These are phyloP conservation scores for Phytophthora aleatoria DNA, from an alignment of 352 stramenopile genomes.

Conservation along the genomic window DNA sequence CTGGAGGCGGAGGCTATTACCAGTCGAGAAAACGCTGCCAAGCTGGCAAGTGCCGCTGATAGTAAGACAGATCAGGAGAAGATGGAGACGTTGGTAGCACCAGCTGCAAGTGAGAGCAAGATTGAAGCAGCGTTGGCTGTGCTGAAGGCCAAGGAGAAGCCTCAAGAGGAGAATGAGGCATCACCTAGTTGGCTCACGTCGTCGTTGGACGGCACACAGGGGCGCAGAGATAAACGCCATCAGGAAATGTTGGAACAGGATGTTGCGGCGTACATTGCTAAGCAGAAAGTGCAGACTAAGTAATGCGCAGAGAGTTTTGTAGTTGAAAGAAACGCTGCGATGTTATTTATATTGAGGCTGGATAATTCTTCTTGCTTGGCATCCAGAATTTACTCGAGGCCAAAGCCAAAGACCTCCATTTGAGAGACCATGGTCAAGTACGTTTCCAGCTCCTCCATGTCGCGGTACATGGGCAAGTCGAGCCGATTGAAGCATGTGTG, in stretches of 20 bases:
- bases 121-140: constrained; percentile 41
- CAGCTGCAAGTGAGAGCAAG: constrained; percentile 38
- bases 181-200: constrained; percentile 21
- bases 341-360: constrained; percentile 13
- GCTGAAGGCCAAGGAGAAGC: constrained; percentile 23
- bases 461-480: constrained; percentile 72
- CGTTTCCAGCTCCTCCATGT: constrained; percentile 72
- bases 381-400: constrained; percentile 36
- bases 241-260: constrained; percentile 56
- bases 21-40: constrained; percentile 31
- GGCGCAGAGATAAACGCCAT: constrained; percentile 53
- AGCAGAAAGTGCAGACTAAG: constrained; percentile 27
- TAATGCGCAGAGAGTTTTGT: constrained; percentile 6
- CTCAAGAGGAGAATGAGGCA: constrained; percentile 7
- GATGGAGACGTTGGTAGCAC: neutral
- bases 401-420: constrained; percentile 61
- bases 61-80: constrained; percentile 8
- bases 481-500: constrained; percentile 89
- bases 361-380: neutral
- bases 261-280: constrained; percentile 47
- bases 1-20: constrained; percentile 54
- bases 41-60: constrained; percentile 11
- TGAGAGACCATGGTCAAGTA: constrained; percentile 80
- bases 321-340: neutral
- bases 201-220: constrained; percentile 47